phyloP scores from a whole-genome alignment of 1,139 yeast species.

The Pichia sp. region DNA sequence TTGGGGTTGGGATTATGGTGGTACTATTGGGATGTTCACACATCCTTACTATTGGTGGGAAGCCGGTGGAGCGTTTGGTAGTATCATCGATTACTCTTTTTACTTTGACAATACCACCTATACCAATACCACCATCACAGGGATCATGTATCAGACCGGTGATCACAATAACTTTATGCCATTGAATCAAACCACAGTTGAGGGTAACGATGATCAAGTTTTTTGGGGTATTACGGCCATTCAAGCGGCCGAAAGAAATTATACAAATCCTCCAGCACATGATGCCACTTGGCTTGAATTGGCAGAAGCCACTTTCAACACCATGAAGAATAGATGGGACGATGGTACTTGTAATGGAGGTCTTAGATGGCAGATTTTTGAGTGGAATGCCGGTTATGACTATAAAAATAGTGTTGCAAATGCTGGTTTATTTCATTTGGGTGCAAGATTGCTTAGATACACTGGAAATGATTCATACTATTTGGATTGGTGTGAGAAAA shows the following conservation, averaged over 20 bases:
- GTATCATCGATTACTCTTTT: conserved; percentile 69
- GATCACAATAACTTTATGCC: conserved; percentile 74
- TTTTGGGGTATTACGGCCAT: conserved; percentile 93
- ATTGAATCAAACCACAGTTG: conserved; percentile 84
- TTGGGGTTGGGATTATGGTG: conserved; percentile 61
- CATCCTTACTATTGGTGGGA: conserved; percentile 97
- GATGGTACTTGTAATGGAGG: conserved; percentile 60
- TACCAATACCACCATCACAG: conserved; percentile 48
- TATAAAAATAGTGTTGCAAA: conserved; percentile 76
- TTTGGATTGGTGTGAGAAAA: conserved; percentile 67
- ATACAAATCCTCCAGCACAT: conserved; percentile 58
- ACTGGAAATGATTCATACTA: conserved; percentile 56
- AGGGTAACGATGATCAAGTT: conserved; percentile 97
- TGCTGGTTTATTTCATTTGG: conserved; percentile 69
- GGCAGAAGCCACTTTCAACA: conserved; percentile 69
- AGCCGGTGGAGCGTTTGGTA: conserved; percentile 96
- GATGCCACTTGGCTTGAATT: conserved; percentile 58
- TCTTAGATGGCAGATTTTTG: conserved; percentile 77
- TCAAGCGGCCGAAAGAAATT: conserved; percentile 86
- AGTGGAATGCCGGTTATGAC: conserved; percentile 67
- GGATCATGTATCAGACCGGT: conserved; percentile 72
- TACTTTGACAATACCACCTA: conserved; percentile 67
- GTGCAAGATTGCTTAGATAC: conserved; percentile 70
- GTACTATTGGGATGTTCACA: conserved; percentile 76
- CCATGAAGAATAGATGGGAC: conserved; percentile 77